Evolutionary conservation across 352 stramenopile genomes (phyloP).

Genomic region (Elongisporangium anandrum): DNA sequence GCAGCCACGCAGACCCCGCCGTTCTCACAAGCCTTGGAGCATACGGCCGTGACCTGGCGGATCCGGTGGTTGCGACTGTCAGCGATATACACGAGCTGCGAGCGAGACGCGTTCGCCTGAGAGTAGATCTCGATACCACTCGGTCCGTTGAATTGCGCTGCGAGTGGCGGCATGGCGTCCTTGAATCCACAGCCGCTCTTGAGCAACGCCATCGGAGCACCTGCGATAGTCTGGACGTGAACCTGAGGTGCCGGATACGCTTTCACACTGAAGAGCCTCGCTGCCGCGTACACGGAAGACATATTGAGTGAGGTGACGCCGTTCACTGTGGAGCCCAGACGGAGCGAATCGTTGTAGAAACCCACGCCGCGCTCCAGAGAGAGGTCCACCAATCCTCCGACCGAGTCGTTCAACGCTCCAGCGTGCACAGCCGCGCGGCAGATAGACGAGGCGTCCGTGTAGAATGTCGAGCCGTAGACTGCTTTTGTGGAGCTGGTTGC

Average conservation of each 20-base stretch:
- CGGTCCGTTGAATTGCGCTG: constrained; percentile 64
- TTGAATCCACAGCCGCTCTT: constrained; percentile 83
- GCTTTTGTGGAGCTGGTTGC: constrained; percentile 3
- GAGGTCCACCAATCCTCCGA: constrained; percentile 65
- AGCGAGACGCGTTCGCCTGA: constrained; percentile 22
- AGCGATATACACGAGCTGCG: constrained; percentile 80
- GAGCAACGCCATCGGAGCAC: constrained; percentile 73
- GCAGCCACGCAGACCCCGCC: constrained; percentile 81
- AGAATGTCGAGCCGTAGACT: constrained; percentile 71
- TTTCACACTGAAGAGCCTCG: constrained; percentile 55
- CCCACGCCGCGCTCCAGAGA: constrained; percentile 49
- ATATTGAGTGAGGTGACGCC: constrained; percentile 55
- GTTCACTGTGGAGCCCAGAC: constrained; percentile 40
- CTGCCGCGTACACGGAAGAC: constrained; percentile 19
- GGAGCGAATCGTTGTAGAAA: constrained; percentile 17
- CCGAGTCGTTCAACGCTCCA: constrained; percentile 54
- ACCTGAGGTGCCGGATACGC: constrained; percentile 45
- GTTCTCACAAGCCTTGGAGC: constrained; percentile 95
- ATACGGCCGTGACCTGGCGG: constrained; percentile 86
- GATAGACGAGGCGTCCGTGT: constrained; percentile 88
- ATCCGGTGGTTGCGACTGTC: constrained; percentile 94
- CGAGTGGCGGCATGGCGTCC: constrained; percentile 84
- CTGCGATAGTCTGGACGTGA: constrained; percentile 90
- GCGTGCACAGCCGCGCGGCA: constrained; percentile 90
- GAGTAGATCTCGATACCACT: constrained; percentile 66